phyloP scores from a whole-genome alignment of 2,329 filamentous ascomycete genomes.

The Dothideomycetes sp. region DNA sequence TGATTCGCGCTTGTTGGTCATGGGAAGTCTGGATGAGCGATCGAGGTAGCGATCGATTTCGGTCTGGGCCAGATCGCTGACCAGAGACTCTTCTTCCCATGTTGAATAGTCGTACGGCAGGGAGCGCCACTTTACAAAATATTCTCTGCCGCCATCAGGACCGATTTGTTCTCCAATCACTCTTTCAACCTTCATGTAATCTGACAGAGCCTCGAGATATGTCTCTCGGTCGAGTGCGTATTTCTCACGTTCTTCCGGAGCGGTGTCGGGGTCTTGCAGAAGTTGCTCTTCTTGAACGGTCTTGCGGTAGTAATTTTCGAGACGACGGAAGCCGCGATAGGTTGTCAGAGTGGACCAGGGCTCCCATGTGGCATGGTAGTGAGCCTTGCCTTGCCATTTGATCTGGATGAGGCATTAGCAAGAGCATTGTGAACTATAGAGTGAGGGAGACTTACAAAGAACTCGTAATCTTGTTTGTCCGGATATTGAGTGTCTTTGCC shows the following conservation, averaged over 20 bases:
- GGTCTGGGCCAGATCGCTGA: conserved; percentile 70
- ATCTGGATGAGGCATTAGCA: conserved; percentile 48
- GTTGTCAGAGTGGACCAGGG: conserved; percentile 62
- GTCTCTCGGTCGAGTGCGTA: conserved; percentile 93
- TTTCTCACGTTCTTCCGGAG: conserved; percentile 81
- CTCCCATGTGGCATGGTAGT: conserved; percentile 95
- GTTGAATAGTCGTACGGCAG: conserved; percentile 90
- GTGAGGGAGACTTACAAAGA: conserved; percentile 37
- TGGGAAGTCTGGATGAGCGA: conserved; percentile 68
- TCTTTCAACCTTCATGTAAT: conserved; percentile 87
- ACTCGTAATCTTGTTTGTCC: conserved; percentile 75
- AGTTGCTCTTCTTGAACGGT: conserved; percentile 70
- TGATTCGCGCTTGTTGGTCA: conserved; percentile 68
- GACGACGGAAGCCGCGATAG: conserved; percentile 75
- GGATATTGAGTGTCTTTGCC: conserved; percentile 37
- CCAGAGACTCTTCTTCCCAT: conserved; percentile 72
- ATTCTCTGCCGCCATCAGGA: conserved; percentile 61
- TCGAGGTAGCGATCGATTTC: conserved; percentile 90
- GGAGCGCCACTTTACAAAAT: conserved; percentile 83
- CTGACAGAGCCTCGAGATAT: conserved; percentile 75
- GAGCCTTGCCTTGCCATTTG: conserved; percentile 95
- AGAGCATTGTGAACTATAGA: neutral
- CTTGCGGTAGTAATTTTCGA: conserved; percentile 93
- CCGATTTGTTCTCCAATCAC: conserved; percentile 77
- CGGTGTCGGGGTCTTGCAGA: conserved; percentile 64